phyloP scores from a whole-genome alignment of 1,139 yeast genomes.

The Zygosaccharomyces pseudobailii region DNA sequence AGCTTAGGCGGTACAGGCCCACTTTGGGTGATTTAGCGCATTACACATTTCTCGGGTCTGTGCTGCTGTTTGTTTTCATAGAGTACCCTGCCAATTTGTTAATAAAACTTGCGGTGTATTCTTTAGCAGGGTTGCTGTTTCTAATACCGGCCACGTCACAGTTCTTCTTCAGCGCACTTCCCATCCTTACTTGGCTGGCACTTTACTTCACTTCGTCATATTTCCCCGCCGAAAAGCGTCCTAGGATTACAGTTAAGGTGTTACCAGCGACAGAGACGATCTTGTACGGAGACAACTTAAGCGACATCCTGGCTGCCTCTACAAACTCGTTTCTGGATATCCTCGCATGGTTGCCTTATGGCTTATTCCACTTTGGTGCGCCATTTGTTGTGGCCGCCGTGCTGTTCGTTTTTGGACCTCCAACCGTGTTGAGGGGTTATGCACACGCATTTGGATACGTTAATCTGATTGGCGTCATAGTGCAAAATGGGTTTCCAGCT shows the following conservation, averaged over 20 bases:
- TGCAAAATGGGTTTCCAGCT: conserved; percentile 82
- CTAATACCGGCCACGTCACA: conserved; percentile 75
- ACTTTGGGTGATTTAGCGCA: conserved; percentile 45
- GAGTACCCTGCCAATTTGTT: conserved; percentile 36
- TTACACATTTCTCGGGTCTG: conserved; percentile 46
- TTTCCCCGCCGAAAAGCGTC: conserved; percentile 74
- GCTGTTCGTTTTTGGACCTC: conserved; percentile 86
- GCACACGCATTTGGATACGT: conserved; percentile 97
- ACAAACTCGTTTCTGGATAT: conserved; percentile 68
- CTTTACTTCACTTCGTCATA: conserved; percentile 75
- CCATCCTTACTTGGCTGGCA: conserved; percentile 84
- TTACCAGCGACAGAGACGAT: conserved; percentile 94
- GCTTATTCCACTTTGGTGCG: conserved; percentile 79
- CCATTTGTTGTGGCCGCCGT: conserved; percentile 84
- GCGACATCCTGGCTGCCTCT: conserved; percentile 76
- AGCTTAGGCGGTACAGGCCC: conserved; percentile 49
- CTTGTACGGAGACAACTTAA: conserved; percentile 86
- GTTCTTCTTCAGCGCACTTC: conserved; percentile 80
- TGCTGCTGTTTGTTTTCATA: conserved; percentile 47
- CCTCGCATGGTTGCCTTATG: conserved; percentile 95
- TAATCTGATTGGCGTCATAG: conserved; percentile 80
- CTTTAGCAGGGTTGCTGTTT: conserved; percentile 36
- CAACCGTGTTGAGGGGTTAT: conserved; percentile 77
- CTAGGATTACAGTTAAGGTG: conserved; percentile 84
- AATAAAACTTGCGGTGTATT: conserved; percentile 28